Evolutionary conservation across 805 yeast species (phyloP).

Genomic region (Lachancea thermotolerans): DNA sequence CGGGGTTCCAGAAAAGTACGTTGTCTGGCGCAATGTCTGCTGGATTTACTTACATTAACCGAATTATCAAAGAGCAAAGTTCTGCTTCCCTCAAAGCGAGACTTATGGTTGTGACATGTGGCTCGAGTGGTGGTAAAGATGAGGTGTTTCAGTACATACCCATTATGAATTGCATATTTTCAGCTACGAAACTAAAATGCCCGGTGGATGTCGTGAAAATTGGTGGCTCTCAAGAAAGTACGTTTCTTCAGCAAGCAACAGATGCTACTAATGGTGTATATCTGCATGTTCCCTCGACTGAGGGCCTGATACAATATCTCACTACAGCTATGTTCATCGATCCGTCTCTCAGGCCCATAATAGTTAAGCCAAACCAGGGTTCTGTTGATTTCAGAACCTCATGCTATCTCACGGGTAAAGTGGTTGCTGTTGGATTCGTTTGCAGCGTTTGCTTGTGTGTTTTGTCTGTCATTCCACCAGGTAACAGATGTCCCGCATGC

Average conservation of each 20-base stretch:
- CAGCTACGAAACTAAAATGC: constrained; percentile 87
- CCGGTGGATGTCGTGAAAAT: constrained; percentile 89
- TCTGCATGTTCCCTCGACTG: constrained; percentile 56
- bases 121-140: constrained; percentile 58
- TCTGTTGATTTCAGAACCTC: constrained; percentile 92
- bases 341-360: constrained; percentile 68
- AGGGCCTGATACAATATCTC: constrained; percentile 77
- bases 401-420: constrained; percentile 83
- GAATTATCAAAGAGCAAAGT: constrained; percentile 46
- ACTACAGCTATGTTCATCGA: constrained; percentile 80
- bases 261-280: constrained; percentile 94
- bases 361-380: constrained; percentile 75
- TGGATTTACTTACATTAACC: constrained; percentile 74
- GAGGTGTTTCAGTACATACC: constrained; percentile 80
- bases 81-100: constrained; percentile 51
- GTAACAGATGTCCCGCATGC: constrained; percentile 78
- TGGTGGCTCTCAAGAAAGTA: constrained; percentile 43
- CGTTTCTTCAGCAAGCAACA: constrained; percentile 90
- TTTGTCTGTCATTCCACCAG: constrained; percentile 60
- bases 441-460: constrained; percentile 89
- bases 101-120: constrained; percentile 44
- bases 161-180: constrained; percentile 91
- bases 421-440: constrained; percentile 89
- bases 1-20: constrained; percentile 39
- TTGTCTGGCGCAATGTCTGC: constrained; percentile 75